Conservation (phyloP, 352 stramenopile species). For the Pythium dissimile region DNA sequence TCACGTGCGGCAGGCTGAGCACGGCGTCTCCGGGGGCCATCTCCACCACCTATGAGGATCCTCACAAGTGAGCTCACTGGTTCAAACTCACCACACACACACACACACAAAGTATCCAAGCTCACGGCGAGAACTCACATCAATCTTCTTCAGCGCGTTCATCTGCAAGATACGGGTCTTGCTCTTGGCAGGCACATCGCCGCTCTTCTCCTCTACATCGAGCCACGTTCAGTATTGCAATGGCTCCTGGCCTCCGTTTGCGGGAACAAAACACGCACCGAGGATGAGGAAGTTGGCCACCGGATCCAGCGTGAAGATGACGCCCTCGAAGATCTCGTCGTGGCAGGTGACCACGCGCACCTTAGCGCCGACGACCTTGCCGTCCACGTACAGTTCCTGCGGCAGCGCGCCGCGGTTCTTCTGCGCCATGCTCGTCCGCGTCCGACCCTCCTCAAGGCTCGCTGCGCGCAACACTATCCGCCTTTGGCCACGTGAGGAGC, state of each 20-base stretch:
- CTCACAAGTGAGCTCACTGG: neutral
- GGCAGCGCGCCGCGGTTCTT: constrained; percentile 29
- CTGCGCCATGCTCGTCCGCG: constrained; percentile 2
- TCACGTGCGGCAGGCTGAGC: constrained; percentile 47
- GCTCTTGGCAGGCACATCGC: constrained; percentile 39
- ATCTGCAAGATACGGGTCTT: constrained; percentile 79
- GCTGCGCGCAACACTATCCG: no score
- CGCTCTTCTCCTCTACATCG: constrained; percentile 43
- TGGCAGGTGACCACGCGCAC: constrained; percentile 54
- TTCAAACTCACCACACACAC: neutral
- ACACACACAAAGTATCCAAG: neutral
- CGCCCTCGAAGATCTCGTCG: constrained; percentile 57
- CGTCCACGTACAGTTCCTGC: constrained; percentile 57
- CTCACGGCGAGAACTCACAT: constrained; percentile 33
- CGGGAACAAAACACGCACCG: constrained; percentile 24
- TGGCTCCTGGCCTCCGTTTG: neutral
- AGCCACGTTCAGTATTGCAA: no score
- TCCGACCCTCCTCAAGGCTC: neutral
- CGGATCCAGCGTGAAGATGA: constrained; percentile 77
- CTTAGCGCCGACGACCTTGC: constrained; percentile 53
- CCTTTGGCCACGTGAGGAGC: no score
- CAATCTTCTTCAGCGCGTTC: constrained; percentile 61
- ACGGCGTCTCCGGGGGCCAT: constrained; percentile 42
- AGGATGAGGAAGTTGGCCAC: constrained; percentile 80
- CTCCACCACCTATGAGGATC: constrained; percentile 55